Evolutionary conservation across 2,329 filamentous ascomycete species (phyloP).

Genomic region (Fusarium sarcochroum): DNA sequence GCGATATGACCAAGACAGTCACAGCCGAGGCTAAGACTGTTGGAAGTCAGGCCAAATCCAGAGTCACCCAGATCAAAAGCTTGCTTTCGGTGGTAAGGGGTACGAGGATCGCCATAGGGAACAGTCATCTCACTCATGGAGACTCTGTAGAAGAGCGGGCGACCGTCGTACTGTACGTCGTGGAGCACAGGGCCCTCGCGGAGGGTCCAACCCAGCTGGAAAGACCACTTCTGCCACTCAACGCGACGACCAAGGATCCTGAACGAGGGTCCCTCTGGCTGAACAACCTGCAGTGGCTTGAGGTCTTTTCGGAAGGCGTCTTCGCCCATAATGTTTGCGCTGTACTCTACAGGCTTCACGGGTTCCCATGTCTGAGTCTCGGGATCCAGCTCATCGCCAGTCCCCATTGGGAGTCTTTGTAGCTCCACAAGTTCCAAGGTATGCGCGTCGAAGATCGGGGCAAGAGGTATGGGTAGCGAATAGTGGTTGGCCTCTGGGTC

Average conservation of each 20-base stretch:
- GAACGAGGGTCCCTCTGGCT: constrained; percentile 78
- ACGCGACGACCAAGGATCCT: constrained; percentile 62
- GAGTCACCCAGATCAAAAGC: constrained; percentile 81
- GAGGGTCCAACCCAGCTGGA: constrained; percentile 78
- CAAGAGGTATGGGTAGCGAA: too few relatives aligned
- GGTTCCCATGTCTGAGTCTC: too few relatives aligned
- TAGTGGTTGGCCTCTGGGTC: too few relatives aligned
- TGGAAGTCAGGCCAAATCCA: constrained; percentile 76
- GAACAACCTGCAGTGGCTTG: constrained; percentile 80
- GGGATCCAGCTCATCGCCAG: too few relatives aligned
- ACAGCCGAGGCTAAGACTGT: constrained; percentile 78
- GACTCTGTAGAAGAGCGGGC: constrained; percentile 75
- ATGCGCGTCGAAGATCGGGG: too few relatives aligned
- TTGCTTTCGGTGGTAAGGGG: constrained; percentile 76
- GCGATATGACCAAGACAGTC: constrained; percentile 79
- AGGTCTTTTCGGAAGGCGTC: constrained; percentile 61
- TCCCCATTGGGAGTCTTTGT: too few relatives aligned
- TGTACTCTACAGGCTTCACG: too few relatives aligned
- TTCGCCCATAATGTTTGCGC: too few relatives aligned
- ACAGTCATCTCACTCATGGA: constrained; percentile 79
- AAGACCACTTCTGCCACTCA: constrained; percentile 77
- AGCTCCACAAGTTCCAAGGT: too few relatives aligned
- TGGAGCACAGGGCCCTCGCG: constrained; percentile 80
- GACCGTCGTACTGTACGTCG: constrained; percentile 75
- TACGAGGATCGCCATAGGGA: constrained; percentile 75